Conservation (phyloP, 768 basidiomycete genomes). For the Suillus cothurnatus region DNA sequence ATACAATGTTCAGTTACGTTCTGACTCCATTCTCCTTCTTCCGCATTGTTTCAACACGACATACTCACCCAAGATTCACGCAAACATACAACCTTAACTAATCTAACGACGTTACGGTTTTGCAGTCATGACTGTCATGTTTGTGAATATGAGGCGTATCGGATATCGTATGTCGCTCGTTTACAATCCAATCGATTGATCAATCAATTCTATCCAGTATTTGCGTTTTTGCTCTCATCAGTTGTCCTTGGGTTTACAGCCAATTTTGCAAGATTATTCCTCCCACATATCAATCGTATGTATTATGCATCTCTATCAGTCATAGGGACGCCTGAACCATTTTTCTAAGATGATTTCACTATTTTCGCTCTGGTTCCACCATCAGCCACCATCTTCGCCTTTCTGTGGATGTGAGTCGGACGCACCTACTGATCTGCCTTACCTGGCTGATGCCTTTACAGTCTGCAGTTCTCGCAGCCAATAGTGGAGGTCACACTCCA, state of each 20-base stretch:
- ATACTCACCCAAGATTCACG: background rate
- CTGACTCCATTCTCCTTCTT: background rate
- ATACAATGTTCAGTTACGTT: background rate
- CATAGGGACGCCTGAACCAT: background rate
- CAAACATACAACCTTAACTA: background rate
- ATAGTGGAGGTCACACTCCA: conserved; percentile 56
- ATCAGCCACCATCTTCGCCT: conserved; percentile 62
- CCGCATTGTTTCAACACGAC: background rate
- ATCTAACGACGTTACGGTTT: conserved; percentile 7
- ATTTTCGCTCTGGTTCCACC: conserved; percentile 70
- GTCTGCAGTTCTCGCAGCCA: conserved; percentile 73
- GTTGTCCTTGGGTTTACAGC: conserved; percentile 69
- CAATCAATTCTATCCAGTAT: conserved; percentile 29
- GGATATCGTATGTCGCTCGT: conserved; percentile 47
- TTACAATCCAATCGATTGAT: conserved; percentile 11
- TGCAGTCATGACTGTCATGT: conserved; percentile 58
- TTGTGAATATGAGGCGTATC: conserved; percentile 53
- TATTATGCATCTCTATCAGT: conserved; percentile 12
- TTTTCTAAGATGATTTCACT: conserved; percentile 60
- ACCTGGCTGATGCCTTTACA: conserved; percentile 28
- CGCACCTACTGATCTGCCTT: background rate
- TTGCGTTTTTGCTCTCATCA: conserved; percentile 41
- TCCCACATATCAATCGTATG: conserved; percentile 67
- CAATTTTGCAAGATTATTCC: conserved; percentile 67
- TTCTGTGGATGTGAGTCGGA: conserved; percentile 56